Evolutionary conservation across 1,284 basidiomycete genomes (phyloP), one percentile per base, ranked within the genome.

Genomic region (Fistulina hepatica): DNA sequence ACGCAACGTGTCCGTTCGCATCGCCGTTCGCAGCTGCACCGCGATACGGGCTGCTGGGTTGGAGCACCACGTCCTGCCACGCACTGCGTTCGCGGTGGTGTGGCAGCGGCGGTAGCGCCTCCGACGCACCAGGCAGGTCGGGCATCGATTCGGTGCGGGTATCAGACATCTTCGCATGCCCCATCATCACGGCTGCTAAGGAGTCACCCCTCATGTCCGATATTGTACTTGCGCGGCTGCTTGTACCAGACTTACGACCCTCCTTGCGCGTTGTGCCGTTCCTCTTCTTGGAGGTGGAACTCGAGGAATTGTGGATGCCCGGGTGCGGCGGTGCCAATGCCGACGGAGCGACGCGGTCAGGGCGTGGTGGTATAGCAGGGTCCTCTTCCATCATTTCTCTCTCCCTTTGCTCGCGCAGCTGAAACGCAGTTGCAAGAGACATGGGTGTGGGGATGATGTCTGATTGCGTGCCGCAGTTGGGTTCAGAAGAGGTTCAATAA

Each of bases 381-480:
- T 77, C 71, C 40, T 71, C 71, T 33, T 76, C 69, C 7, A 72
- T 48, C 15, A 71, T 52, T 48, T 72, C 73, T 44, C 68, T 71
- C 54, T 73, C 73, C 50, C 72, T 77, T 15, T 58, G 61, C 42
- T 67, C 64, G 33, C 75, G 71, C 39, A 65, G 59, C 25, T 64
- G 57, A 16, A 84, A 56, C 13, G 82, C 81, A 26, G 72, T 65
- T 4, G 58, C 51, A 28, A 83, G 60, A 5, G 76, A 54, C 7
- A 81, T 59, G 3, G 81, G 73, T 21, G 57, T 54, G 2, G 81
- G 82, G 11, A 85, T 73, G 12, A 75, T 76, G 46, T 82, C 81
- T 85, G 45, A 20, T 15, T 25, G 9, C 16, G 37, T 21, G 19
- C n/a, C 35, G 19, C 7, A 5, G 39, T 12, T 21, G 34, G 34